Evolutionary conservation across 148 eudicot genomes (phyloP), one percentile per base, ranked within the genome.

Genomic region (Silene latifolia): DNA sequence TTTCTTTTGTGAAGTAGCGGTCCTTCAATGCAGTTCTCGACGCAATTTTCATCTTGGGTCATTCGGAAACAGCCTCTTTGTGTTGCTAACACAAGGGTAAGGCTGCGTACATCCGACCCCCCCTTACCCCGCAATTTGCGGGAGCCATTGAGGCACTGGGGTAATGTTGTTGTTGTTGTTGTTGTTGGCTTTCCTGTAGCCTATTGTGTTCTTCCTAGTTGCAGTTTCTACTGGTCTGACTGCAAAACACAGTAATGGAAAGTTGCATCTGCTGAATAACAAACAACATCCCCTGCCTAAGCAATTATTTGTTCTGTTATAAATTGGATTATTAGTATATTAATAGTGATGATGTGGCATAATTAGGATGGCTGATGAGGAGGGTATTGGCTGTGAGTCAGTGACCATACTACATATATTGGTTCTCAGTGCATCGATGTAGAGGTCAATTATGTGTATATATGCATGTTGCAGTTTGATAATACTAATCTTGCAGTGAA

Each of bases 401-500:
- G 69, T 67, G 27, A 42, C 19, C 44, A 64, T 64, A 19, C 23
- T 18, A 8, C 25, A 19, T 23, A 21, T 42, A n/a, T 15, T 42
- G 24, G 53, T 19, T 39, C 3, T 67, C 4, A 48, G 58, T 42
- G 13, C 20, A 69, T 69, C 19, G 7, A 66, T 5, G 21, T n/a
- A n/a, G 66, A 62, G 6, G 39, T n/a, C 69, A 11, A 24, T 12
- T 63, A 44, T 63, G 23, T 54, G 20, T 35, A n/a, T 35, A n/a
- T 39, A 10, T 54, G 11, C 63, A 24, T 58, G 60, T 56, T 63
- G 48, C 48, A 11, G 61, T 5, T 75, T 51, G 63, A 66, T 54
- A 56, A 66, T 54, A 56, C 51, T 75, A 14, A 71, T 21, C 71
- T 69, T 47, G 7, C 56, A 58, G 7, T 76, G 24, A 65, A 32